Conservation (phyloP, 495 filamentous ascomycete species). For the Entonaema liquescens region DNA sequence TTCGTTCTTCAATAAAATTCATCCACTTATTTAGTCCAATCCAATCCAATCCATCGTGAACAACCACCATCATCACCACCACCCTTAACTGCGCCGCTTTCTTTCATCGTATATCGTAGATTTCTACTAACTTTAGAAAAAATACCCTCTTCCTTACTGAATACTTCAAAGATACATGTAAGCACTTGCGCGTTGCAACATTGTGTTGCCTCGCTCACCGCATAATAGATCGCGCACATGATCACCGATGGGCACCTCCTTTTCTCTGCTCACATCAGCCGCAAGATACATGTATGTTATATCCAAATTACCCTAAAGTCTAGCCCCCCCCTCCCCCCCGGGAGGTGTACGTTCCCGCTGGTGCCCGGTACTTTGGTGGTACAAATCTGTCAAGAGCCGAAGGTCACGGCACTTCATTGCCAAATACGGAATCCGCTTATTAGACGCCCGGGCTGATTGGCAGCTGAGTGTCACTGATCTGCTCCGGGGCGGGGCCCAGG, state of each 20-base stretch:
- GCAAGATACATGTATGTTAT: slow-evolving; percentile 25
- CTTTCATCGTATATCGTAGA: no score
- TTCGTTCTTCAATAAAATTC: background rate
- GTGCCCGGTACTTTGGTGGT: slow-evolving; percentile 22
- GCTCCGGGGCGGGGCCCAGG: background rate
- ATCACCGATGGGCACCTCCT: slow-evolving; percentile 36
- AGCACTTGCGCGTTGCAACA: slow-evolving; percentile 38
- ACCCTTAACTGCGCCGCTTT: background rate
- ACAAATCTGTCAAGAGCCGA: slow-evolving; percentile 32
- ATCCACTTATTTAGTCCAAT: background rate
- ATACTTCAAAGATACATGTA: slow-evolving; percentile 38
- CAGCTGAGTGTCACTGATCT: slow-evolving; percentile 17
- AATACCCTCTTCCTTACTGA: background rate
- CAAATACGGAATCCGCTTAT: slow-evolving; percentile 17
- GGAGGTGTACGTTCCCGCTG: slow-evolving; percentile 16
- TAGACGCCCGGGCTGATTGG: slow-evolving; percentile 28
- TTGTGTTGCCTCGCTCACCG: slow-evolving; percentile 36
- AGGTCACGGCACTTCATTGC: slow-evolving; percentile 22
- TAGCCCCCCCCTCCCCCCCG: background rate
- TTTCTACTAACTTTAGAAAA: background rate
- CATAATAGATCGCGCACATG: slow-evolving; percentile 39
- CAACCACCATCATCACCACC: background rate
- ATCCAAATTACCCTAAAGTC: slow-evolving; percentile 24
- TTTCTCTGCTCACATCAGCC: slow-evolving; percentile 40
- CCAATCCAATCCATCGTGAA: background rate